Base-by-base conservation (phyloP, 2,329 filamentous ascomycete genomes). In the Ascochyta koolunga region DNA sequence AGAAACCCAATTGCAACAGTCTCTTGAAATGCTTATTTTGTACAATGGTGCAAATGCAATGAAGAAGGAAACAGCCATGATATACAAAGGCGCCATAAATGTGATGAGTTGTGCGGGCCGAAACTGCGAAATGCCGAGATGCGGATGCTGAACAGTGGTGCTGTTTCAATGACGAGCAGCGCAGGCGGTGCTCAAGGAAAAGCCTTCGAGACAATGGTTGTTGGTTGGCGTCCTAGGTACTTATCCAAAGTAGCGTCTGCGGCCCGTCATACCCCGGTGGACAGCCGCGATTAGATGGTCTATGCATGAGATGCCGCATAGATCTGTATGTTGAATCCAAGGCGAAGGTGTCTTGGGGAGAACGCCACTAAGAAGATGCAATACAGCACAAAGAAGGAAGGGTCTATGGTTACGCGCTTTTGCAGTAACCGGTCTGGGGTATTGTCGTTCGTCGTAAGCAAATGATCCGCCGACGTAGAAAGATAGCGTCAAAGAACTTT, bases 371-470 rank as follows among this genome's bases (percentile, higher is more conserved):
- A 45, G 27, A 42, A 57, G 43, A 53, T 35, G n/a, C 21, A 24
- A 18, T 32, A 39, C 37, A n/a, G 33, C 32, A 49, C 39, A 38
- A 60, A 49, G 48, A 45, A 60, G 52, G 56, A 59, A 60, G 63
- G 36, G 56, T 71, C 67, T 68, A 72, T 64, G 51, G 68, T 69
- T 67, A 69, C 40, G 65, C 58, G 57, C 42, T 68, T 66, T 68
- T 67, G 55, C 60, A 44, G 53, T 56, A 59, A 46, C 66, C 58
- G 53, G 50, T 62, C 57, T 53, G 59, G 62, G 58, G 60, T 66
- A 70, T 67, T 51, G 61, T 67, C 62, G 58, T 65, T 53, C 63
- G 61, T 59, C 67, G 54, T 68, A 62, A 64, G 65, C 60, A 64
- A 62, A 56, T 66, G 58, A 66, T 53, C 62, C 61, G 58, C 61